Evolutionary conservation across 352 stramenopile species (phyloP), one percentile per base, ranked within the genome.

Genomic region (Pythium rishiriense): DNA sequence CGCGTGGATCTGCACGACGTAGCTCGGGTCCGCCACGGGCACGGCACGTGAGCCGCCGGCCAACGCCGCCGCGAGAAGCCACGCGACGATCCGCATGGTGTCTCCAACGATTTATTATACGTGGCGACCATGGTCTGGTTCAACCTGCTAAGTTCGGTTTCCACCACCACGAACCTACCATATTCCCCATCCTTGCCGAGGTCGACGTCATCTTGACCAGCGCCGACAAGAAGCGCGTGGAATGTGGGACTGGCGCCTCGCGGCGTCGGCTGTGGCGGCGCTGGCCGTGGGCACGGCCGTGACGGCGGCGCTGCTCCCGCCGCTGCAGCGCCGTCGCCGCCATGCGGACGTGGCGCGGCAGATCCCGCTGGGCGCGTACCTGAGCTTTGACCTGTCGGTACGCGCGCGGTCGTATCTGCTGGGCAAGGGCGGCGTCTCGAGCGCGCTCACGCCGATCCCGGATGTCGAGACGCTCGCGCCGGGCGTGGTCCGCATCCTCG

Each of bases 1-100:
- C 12, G 70, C 60, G 63, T 91, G 80, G 50, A 91, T 79, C 47
- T 90, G 80, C 54, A 93, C 80, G 31, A 93, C 81, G 39, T 90
- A 91, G 14, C 74, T 80, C 7, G 73, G 59, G 46, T 89, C 80
- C 6, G n/a, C 28, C 0, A 19, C 10, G 21, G 43, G 25, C 5
- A 14, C 59, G 17, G 17, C 22, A 21, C 1, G 39, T 4, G 24
- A 3, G 19, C 19, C 45, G 45, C 56, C 29, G 19, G 14, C 10
- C 45, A 31, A 42, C 29, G 31, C 21, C 41, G 21, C n/a, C 21
- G 15, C 29, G 21, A 55, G 21, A 7, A 66, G 57, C 7, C 49
- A n/a, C 12, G 6, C 19, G 22, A 29, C 14, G 21, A 50, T 31
- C 33, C 35, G 47, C 46, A 62, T 62, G 25, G 7, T 52, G 4